These are phyloP conservation scores for Lithohypha guttulata DNA, from an alignment of 2,329 filamentous ascomycete species.

Conservation along the genomic window DNA sequence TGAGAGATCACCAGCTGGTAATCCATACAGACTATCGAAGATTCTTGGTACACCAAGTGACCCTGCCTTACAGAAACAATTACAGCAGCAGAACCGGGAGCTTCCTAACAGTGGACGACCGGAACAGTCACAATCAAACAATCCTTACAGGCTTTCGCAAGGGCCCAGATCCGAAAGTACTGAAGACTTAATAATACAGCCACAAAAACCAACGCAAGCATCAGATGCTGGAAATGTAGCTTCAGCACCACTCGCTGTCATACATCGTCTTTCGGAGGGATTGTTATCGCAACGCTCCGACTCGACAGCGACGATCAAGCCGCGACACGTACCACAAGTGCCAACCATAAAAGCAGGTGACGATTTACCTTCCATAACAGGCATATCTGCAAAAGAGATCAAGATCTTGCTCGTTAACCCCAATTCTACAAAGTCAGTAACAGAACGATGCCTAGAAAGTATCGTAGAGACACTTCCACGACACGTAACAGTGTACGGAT, in stretches of 20 bases:
- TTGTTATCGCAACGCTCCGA: background rate
- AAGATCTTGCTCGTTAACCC: constrained; percentile 40
- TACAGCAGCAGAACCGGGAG: background rate
- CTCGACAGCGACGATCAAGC: background rate
- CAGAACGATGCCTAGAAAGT: constrained; percentile 36
- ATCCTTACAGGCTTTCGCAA: constrained; percentile 2
- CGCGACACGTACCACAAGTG: background rate
- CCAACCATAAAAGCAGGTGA: background rate
- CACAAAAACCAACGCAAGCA: no score
- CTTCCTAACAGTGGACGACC: background rate
- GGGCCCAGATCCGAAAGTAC: background rate
- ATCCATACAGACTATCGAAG: background rate
- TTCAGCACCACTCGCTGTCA: no score
- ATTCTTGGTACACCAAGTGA: background rate
- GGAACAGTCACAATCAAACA: background rate
- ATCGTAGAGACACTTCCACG: constrained; percentile 35
- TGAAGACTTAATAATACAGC: no score
- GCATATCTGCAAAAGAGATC: constrained; percentile 1
- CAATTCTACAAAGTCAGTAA: constrained; percentile 39
- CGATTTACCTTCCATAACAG: constrained; percentile 3
- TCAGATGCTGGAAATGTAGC: no score
- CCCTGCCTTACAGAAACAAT: background rate
- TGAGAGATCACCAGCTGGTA: background rate
- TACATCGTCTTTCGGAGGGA: no score
- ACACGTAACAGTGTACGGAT: constrained; percentile 39